Percentiles rank a stretch among this genome's conserved stretches.
Evolutionary conservation across 208 protist species (phyloP).

Genomic region (Leishmania turanica): DNA sequence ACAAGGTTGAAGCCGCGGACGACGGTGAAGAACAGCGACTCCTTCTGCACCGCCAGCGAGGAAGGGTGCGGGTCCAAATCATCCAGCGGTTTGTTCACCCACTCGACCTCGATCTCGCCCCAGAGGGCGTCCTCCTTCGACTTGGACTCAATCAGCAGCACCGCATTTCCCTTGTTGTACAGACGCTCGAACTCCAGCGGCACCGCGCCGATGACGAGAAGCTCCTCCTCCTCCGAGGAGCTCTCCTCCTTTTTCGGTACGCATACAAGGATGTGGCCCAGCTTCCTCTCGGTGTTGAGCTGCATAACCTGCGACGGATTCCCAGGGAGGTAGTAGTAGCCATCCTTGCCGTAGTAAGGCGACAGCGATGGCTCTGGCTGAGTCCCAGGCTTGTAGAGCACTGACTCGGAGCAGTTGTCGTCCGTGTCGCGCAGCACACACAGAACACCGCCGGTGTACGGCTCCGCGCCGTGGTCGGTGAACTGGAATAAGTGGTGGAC

Average conservation of each 20-base stretch:
- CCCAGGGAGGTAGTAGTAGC: conserved; percentile 85
- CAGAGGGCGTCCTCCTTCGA: conserved; percentile 86
- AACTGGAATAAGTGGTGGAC: conserved; percentile 90
- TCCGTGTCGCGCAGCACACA: conserved; percentile 89
- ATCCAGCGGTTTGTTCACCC: conserved; percentile 56
- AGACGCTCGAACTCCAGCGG: conserved; percentile 86
- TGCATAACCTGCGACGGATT: conserved; percentile 84
- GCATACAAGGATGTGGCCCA: conserved; percentile 87
- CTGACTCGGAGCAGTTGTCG: conserved; percentile 89
- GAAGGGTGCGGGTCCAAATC: conserved; percentile 38
- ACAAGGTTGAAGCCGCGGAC: conserved; percentile 75
- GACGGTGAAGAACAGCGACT: conserved; percentile 84
- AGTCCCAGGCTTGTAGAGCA: conserved; percentile 56
- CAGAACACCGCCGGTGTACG: conserved; percentile 73
- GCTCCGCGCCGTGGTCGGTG: conserved; percentile 79
- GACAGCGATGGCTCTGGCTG: conserved; percentile 68
- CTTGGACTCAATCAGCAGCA: conserved; percentile 89
- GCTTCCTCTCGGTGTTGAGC: conserved; percentile 86
- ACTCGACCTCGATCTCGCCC: conserved; percentile 89
- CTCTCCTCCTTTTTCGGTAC: conserved; percentile 68
- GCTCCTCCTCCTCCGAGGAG: conserved; percentile 69
- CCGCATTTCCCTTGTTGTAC: conserved; percentile 76
- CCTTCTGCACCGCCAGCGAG: conserved; percentile 44
- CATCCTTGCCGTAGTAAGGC: conserved; percentile 78
- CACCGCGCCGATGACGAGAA: conserved; percentile 87